Evolutionary conservation across 2,329 filamentous ascomycete species (phyloP).

Genomic region (Fusarium domesticum): DNA sequence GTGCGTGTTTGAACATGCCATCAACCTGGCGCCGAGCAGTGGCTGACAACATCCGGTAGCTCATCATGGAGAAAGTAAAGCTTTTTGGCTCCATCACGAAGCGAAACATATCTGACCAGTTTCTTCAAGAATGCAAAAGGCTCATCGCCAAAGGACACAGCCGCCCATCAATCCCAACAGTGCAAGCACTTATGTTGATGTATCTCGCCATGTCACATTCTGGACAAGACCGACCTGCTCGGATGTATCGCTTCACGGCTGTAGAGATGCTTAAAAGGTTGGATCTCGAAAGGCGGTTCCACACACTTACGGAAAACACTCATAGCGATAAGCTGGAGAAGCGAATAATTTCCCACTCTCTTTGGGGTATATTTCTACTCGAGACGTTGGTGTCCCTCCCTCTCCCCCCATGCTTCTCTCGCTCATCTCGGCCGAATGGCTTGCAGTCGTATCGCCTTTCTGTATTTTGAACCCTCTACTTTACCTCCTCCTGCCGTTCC

Average conservation of each 20-base stretch:
- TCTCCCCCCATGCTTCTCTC: not conserved
- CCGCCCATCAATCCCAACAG: not conserved
- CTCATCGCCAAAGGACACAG: not conserved
- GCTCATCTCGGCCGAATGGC: not conserved
- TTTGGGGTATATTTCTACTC: not conserved
- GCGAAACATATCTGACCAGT: not conserved
- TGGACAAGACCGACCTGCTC: not conserved
- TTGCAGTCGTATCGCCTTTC: not conserved
- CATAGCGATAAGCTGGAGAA: not conserved
- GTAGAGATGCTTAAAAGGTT: not conserved
- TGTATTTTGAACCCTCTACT: not conserved
- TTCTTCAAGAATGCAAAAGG: not conserved
- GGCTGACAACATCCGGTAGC: not conserved
- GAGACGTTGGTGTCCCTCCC: not conserved
- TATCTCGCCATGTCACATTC: not conserved
- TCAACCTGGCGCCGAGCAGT: not conserved
- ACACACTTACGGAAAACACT: not conserved
- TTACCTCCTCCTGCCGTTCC: not conserved
- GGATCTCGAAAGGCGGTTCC: not conserved
- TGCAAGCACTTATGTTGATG: conserved; percentile 1
- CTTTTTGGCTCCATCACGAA: not conserved
- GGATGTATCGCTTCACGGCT: conserved; percentile 2
- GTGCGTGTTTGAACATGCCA: not conserved
- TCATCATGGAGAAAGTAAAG: not conserved
- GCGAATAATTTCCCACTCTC: not conserved